phyloP scores from a whole-genome alignment of 345 rosid genomes.

The Reutealis trisperma region DNA sequence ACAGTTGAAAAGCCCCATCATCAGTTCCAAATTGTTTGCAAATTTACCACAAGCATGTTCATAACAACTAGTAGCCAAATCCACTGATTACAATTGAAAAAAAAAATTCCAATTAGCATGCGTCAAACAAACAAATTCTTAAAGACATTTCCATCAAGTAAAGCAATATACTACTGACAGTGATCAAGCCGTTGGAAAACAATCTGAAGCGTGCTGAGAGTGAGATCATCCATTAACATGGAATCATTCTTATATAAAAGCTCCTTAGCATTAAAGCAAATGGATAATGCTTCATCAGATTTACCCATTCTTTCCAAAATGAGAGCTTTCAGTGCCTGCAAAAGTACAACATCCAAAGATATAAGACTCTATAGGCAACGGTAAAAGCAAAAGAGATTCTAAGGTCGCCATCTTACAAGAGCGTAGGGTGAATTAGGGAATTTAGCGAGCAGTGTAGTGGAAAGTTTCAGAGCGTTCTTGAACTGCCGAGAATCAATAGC shows the following conservation, averaged over 20 bases:
- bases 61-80: constrained; percentile 88
- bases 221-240: constrained; percentile 86
- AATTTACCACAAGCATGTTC: constrained; percentile 80
- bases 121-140: background rate
- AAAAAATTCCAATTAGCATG: background rate
- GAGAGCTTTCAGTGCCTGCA: constrained; percentile 82
- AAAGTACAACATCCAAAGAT: constrained; percentile 8
- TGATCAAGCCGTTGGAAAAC: constrained; percentile 95
- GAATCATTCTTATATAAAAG: constrained; percentile 68
- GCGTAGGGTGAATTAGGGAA: constrained; percentile 87
- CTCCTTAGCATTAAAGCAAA: constrained; percentile 76
- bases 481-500: constrained; percentile 97
- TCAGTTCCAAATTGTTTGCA: constrained; percentile 76
- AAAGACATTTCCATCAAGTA: background rate
- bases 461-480: constrained; percentile 86
- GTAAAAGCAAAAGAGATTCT: background rate
- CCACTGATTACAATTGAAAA: constrained; percentile 53
- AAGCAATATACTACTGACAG: constrained; percentile 55
- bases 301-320: constrained; percentile 91
- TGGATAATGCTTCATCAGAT: constrained; percentile 64
- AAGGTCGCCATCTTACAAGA: constrained; percentile 47
- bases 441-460: constrained; percentile 74
- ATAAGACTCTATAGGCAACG: background rate
- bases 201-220: constrained; percentile 90
- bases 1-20: constrained; percentile 99